Evolutionary conservation across 2,329 filamentous ascomycete species (phyloP), one percentile per base, ranked within the genome.

Genomic region (Sporothrix phasma): DNA sequence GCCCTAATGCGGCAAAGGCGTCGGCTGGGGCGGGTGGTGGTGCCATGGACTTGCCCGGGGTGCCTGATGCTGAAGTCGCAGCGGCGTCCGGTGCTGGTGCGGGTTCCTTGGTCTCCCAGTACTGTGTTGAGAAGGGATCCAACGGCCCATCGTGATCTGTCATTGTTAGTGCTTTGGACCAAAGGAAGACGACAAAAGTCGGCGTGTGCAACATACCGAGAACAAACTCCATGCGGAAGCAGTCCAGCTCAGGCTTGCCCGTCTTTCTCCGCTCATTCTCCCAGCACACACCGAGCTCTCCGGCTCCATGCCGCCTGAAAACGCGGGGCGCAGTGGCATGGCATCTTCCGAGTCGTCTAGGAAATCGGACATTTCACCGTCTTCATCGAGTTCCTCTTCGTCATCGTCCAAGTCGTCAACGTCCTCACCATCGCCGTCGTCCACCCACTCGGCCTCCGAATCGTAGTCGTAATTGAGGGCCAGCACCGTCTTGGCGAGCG

Each of bases 311-410:
- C 90, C 86, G 34, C 86, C 85, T 78, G 83, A 70, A 83, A 76
- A 87, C 74, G 73, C 83, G 77, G 78, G 83, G 81, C 73, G 79
- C 68, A 75, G 78, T 72, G 75, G 76, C 66, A 77, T 82, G 71
- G 74, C 72, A 66, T 94, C 90, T 62, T 95, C 90, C 5, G 90
- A 90, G 70, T 95, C 90, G 69, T 96, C 92, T 1, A 97, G 79
- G 71, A 97, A 97, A 19, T 86, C 92, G 3, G 91, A 90, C 86
- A 96, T 88, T 66, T 95, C 92, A 67, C 90, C 88, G 17, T 90
- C 88, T n/a, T 85, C 88, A 64, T 89, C 88, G 0, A 79, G 68
- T 43, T 80, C 79, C n/a, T 82, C 92, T 78, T 82, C 92, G 77
- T 83, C 83, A 8, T 88, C 86, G 22, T 88, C 87, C 29, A 87